Base-by-base conservation (phyloP, 2,329 filamentous ascomycete species). In the Aspergillus fischeri region DNA sequence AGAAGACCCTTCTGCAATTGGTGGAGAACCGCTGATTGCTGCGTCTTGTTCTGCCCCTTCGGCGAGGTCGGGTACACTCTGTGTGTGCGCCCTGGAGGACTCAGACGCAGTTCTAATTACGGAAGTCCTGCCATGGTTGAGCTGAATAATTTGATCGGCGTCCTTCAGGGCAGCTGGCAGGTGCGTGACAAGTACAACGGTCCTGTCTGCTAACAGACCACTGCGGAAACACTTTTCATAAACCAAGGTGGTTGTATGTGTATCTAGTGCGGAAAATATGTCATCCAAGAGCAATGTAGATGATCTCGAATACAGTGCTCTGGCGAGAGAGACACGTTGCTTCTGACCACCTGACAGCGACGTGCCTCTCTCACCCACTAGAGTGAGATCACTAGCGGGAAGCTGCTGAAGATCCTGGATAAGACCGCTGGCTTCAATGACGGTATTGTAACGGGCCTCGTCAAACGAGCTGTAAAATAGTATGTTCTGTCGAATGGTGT, bases 401-500 rank as follows among this genome's bases (percentile, higher is more conserved):
- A 88, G 81, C n/a, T 75, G 78, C 5, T 77, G 74, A 3, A 88
- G 75, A 62, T 88, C 85, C 0, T 80, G 78, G 0, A 76, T 69
- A 4, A 88, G 74, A 1, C 83, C 83, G 63, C 85, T 87, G 0
- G 85, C 84, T 27, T 86, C 79, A 0, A 90, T 69, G 0, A 87
- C 84, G 51, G 80, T 76, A 17, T 81, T 77, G 66, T 89, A 90
- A 25, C 84, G 75, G 6, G 63, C 60, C 10, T 78, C 72, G 57
- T 88, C 83, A 49, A 81, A 84, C 32, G 80, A 76, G 38, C 76
- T 79, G 17, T 83, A 84, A 57, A 88, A 88, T 2, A 86, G 65
- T 17, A 88, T 87, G 63, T 88, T 88, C 14, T 88, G 82, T 1
- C 81, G 79, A 50, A 88, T 84, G 2, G 81, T 86, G 76, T 85